These are phyloP conservation scores for Heliamphora exappendiculata DNA, from an alignment of 148 eudicot species.

Conservation along the genomic window DNA sequence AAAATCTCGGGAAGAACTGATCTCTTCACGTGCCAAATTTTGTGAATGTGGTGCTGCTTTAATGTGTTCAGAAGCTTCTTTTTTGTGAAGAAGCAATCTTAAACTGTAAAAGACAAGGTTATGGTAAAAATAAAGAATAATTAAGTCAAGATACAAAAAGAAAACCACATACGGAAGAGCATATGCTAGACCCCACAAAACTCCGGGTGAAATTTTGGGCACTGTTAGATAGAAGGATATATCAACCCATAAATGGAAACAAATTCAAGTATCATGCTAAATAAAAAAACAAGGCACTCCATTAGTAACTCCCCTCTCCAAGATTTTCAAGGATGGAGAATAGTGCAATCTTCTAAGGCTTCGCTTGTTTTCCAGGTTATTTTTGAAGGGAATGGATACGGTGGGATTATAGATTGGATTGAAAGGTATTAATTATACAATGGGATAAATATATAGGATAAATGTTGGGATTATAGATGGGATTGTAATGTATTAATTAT, in stretches of 20 bases:
- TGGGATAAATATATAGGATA: too few relatives aligned
- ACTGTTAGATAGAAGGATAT: background rate
- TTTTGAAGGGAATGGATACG: too few relatives aligned
- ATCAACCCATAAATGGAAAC: background rate
- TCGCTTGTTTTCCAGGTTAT: too few relatives aligned
- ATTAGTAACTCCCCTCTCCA: background rate
- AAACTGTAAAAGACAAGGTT: slow-evolving; percentile 48
- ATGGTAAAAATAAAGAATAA: background rate
- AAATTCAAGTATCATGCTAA: background rate
- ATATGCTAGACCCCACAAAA: background rate
- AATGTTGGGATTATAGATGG: too few relatives aligned
- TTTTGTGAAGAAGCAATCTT: slow-evolving; percentile 82
- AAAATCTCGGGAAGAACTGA: slow-evolving; percentile 42
- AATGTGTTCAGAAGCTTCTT: slow-evolving; percentile 41
- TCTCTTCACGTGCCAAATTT: slow-evolving; percentile 39
- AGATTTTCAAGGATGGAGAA: background rate
- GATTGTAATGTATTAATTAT: too few relatives aligned
- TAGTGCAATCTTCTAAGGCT: background rate
- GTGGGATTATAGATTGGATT: too few relatives aligned
- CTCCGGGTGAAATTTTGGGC: background rate
- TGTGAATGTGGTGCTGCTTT: slow-evolving; percentile 29
- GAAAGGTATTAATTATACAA: too few relatives aligned
- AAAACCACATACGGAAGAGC: background rate
- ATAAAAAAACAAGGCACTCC: background rate
- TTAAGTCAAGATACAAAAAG: background rate